Percentiles rank a stretch among this genome's conserved stretches.
Conservation (phyloP, 2,329 filamentous ascomycete genomes). For the Falciphora oryzae region DNA sequence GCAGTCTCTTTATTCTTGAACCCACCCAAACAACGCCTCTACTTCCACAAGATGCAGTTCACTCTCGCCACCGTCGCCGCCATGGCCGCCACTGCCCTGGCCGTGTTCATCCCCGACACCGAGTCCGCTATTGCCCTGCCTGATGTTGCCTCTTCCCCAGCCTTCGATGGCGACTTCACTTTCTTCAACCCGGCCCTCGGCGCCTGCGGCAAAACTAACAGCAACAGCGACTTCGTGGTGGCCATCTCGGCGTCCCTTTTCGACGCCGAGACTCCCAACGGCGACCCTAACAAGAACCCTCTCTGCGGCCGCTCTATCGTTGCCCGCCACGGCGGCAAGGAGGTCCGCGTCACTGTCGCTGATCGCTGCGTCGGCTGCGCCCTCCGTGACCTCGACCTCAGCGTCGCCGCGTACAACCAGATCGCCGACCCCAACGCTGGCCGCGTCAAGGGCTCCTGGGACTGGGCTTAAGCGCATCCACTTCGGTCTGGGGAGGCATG, state of each 20-base stretch:
- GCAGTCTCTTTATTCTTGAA: too few species aligned
- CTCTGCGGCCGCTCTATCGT: slow-evolving; percentile 56
- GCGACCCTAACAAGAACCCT: slow-evolving; percentile 13
- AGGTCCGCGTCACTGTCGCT: slow-evolving; percentile 55
- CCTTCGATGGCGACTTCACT: slow-evolving; percentile 7
- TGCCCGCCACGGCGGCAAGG: slow-evolving; percentile 25
- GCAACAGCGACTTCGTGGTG: slow-evolving; percentile 11
- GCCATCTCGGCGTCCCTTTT: slow-evolving; percentile 11
- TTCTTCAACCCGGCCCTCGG: slow-evolving; percentile 10
- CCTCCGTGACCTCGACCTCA: slow-evolving; percentile 43
- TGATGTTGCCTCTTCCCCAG: neutral
- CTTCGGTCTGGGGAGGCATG: neutral
- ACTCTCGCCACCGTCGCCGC: neutral
- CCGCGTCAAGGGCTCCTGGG: slow-evolving; percentile 32
- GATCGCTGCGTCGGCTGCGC: slow-evolving; percentile 56
- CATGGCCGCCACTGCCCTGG: neutral
- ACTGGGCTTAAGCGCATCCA: slow-evolving; percentile 21
- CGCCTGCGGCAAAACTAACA: slow-evolving; percentile 10
- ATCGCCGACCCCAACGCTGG: slow-evolving; percentile 37
- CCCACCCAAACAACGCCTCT: too few species aligned
- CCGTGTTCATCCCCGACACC: neutral
- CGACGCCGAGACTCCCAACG: slow-evolving; percentile 3
- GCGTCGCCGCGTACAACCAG: slow-evolving; percentile 37
- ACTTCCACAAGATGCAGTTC: neutral
- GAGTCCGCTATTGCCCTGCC: neutral